Conservation (phyloP, 306 rosid genomes). For the Lagenaria siceraria region DNA sequence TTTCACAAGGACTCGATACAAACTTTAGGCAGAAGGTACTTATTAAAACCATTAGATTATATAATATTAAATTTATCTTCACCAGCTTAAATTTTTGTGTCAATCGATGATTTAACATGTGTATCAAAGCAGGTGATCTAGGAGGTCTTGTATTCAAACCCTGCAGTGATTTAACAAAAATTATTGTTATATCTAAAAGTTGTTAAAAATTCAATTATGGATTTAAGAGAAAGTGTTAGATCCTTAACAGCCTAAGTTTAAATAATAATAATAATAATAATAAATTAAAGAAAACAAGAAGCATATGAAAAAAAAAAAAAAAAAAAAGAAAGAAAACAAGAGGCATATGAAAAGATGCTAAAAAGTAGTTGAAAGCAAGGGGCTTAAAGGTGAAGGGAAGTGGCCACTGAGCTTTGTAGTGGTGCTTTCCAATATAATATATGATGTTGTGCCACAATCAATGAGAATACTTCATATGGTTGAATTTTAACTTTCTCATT, state of each 20-base stretch:
- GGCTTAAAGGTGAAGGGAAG: not conserved
- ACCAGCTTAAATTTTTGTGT: too few relatives aligned
- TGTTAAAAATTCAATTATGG: not conserved
- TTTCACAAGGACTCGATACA: not conserved
- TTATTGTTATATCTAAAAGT: not conserved
- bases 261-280: too few relatives aligned
- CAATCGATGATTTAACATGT: too few relatives aligned
- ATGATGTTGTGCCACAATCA: not conserved
- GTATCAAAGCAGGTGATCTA: too few relatives aligned
- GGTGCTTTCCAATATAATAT: conserved; percentile 5
- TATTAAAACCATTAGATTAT: not conserved
- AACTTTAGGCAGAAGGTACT: not conserved
- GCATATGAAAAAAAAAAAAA: not conserved
- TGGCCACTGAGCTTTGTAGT: not conserved
- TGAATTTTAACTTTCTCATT: too few relatives aligned
- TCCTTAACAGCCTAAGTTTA: not conserved
- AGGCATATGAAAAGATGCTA: not conserved
- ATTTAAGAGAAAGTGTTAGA: not conserved
- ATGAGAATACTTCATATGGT: conserved; percentile 1
- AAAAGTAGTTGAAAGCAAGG: not conserved
- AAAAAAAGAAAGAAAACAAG: not conserved
- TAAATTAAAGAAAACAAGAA: not conserved
- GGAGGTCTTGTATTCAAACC: too few relatives aligned
- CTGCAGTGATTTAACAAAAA: not conserved
- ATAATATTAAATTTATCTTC: too few relatives aligned